These are phyloP conservation scores for Scedosporium minutisporum DNA, from an alignment of 2,329 filamentous ascomycete species.

Conservation along the genomic window DNA sequence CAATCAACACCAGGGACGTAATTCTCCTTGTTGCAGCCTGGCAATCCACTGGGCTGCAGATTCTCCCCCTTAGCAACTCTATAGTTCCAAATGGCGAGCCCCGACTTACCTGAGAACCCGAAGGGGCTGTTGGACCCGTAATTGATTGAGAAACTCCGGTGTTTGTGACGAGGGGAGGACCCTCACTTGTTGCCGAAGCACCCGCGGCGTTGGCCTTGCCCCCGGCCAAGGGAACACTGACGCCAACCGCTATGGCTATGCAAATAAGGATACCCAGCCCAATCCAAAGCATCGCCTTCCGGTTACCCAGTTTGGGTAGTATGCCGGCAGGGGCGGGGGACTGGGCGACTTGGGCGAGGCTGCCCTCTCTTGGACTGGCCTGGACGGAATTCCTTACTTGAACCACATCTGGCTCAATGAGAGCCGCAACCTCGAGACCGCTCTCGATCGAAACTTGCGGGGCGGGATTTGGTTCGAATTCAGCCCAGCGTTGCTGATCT, in stretches of 20 bases:
- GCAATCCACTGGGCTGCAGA: not conserved
- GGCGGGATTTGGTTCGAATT: conserved; percentile 1
- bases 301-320: not conserved
- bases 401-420: not conserved
- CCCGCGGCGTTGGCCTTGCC: not conserved
- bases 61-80: not conserved
- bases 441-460: not conserved
- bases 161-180: not conserved
- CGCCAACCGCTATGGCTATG: not conserved
- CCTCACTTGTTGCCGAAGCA: not conserved
- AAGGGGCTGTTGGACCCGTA: not conserved
- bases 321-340: no score
- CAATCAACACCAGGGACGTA: conserved; percentile 9
- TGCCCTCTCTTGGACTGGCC: not conserved
- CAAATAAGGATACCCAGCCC: not conserved
- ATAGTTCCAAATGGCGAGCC: no score
- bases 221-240: not conserved
- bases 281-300: not conserved
- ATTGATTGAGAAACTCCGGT: not conserved
- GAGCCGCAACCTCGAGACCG: not conserved
- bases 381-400: not conserved
- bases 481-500: not conserved
- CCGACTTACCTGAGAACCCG: not conserved
- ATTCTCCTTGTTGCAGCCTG: conserved; percentile 7
- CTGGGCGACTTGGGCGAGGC: not conserved